Evolutionary conservation across 192 early-diverging fungal species (phyloP).

Genomic region (Entomortierella lignicola): DNA sequence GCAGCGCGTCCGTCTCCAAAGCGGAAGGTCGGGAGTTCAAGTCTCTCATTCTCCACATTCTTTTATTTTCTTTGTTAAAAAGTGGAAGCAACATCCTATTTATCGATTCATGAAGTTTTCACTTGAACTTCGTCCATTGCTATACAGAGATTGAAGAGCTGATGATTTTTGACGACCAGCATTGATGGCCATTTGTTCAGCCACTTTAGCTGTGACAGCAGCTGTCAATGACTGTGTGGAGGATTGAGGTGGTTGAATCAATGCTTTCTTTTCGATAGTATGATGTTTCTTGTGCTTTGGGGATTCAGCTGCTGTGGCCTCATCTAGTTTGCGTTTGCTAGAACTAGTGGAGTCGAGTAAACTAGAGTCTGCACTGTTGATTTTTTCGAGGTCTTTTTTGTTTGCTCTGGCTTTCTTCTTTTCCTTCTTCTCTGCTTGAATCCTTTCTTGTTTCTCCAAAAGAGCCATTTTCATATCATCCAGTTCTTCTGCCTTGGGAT

Average conservation of each 20-base stretch:
- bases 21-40: constrained; percentile 3
- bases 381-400: constrained; percentile 55
- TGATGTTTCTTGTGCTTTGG: constrained; percentile 33
- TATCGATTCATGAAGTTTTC: constrained; percentile 54
- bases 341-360: constrained; percentile 20
- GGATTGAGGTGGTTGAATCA: not conserved
- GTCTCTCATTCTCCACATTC: constrained; percentile 1
- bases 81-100: not conserved
- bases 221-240: constrained; percentile 54
- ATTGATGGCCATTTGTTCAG: constrained; percentile 54
- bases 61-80: not conserved
- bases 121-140: constrained; percentile 16
- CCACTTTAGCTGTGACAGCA: constrained; percentile 58
- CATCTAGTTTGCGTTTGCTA: constrained; percentile 45
- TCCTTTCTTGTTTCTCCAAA: constrained; percentile 61
- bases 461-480: constrained; percentile 67
- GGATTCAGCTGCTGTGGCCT: constrained; percentile 12
- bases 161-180: constrained; percentile 38
- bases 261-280: not conserved
- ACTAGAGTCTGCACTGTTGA: constrained; percentile 32
- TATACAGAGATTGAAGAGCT: constrained; percentile 42
- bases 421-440: constrained; percentile 60
- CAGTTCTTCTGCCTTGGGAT: constrained; percentile 73
- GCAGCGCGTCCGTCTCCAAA: constrained; percentile 3
- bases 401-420: constrained; percentile 59